These are phyloP conservation scores for Bassia scoparia DNA, from an alignment of 148 eudicot species.

Conservation along the genomic window DNA sequence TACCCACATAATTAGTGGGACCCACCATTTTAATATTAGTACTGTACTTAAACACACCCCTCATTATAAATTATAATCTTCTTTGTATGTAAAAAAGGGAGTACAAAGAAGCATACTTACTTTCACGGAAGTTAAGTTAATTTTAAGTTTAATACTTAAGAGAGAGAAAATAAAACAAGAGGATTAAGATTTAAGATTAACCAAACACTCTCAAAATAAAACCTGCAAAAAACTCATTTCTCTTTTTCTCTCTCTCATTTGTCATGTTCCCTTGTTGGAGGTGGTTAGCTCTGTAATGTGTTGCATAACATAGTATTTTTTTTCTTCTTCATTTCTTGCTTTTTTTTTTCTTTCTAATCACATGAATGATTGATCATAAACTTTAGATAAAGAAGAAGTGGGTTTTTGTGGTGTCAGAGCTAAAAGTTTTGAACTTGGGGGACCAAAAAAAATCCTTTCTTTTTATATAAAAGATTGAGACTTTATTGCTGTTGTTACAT, in stretches of 20 bases:
- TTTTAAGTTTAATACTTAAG: background rate
- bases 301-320: background rate
- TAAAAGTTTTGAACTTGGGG: conserved; percentile 16
- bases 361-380: conserved; percentile 29
- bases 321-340: background rate
- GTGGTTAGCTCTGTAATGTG: conserved; percentile 29
- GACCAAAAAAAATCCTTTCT: conserved; percentile 11
- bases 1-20: too few species aligned
- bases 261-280: conserved; percentile 25
- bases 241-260: conserved; percentile 3
- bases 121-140: background rate
- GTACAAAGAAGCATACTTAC: too few species aligned
- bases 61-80: too few species aligned
- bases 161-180: background rate
- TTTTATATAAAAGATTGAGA: background rate
- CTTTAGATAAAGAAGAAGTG: conserved; percentile 2
- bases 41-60: too few species aligned
- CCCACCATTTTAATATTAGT: too few species aligned
- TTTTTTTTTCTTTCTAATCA: conserved; percentile 22
- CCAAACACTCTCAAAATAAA: conserved; percentile 9
- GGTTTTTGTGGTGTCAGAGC: conserved; percentile 25
- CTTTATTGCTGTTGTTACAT: background rate
- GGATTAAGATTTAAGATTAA: too few species aligned
- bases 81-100: too few species aligned
- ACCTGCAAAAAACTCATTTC: background rate